phyloP scores from a whole-genome alignment of 176 grass and related monocot species.

The Coix lacrymajobi region DNA sequence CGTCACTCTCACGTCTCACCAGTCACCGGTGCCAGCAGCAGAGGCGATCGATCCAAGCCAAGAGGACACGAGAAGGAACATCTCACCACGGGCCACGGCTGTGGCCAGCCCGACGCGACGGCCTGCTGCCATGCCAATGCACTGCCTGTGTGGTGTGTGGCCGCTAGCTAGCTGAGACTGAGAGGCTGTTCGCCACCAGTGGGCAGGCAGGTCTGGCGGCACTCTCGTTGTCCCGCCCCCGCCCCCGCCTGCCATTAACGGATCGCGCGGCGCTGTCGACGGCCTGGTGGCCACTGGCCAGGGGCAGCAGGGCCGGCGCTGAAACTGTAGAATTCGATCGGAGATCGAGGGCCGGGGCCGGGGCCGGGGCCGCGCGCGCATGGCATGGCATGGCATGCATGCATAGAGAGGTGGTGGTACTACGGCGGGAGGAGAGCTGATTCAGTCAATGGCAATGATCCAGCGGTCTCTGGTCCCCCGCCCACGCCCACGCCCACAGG shows the following conservation, averaged over 20 bases:
- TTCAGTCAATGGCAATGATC: constrained; percentile 26
- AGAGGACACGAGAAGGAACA: not conserved
- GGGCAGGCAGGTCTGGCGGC: too few species aligned
- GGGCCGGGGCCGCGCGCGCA: not conserved
- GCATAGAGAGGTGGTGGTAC: too few species aligned
- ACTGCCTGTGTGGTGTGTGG: not conserved
- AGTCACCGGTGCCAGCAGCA: too few species aligned
- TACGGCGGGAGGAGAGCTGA: not conserved
- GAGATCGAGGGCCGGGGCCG: not conserved
- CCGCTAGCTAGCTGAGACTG: not conserved
- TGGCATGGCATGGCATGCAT: not conserved
- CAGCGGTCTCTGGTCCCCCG: not conserved
- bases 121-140: not conserved
- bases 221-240: not conserved
- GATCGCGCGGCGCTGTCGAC: constrained; percentile 35
- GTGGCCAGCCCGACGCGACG: not conserved
- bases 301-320: not conserved
- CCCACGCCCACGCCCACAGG: not conserved
- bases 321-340: constrained; percentile 10
- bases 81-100: not conserved
- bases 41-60: too few species aligned
- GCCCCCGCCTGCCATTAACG: not conserved
- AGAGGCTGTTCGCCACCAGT: not conserved
- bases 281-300: not conserved
- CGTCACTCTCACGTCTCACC: not conserved